phyloP scores from a whole-genome alignment of 1,284 basidiomycete species.

The Pascua guehoae region DNA sequence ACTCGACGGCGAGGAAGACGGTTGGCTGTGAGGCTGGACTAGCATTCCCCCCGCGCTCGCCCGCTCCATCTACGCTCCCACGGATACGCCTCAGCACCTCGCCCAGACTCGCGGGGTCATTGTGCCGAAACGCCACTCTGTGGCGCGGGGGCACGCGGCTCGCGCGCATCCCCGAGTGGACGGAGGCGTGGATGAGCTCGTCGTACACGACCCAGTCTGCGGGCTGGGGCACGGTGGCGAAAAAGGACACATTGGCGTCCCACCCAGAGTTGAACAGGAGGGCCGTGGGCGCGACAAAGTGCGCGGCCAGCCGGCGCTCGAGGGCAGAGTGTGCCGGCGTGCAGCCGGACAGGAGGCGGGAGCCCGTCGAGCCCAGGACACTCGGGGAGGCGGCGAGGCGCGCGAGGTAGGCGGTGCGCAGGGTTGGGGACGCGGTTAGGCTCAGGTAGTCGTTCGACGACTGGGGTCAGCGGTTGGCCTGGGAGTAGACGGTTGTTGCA shows the following conservation, averaged over 20 bases:
- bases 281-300: conserved; percentile 65
- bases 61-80: background rate
- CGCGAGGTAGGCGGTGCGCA: conserved; percentile 60
- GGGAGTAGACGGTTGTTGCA: no score
- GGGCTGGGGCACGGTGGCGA: conserved; percentile 73
- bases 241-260: conserved; percentile 89
- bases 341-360: conserved; percentile 80
- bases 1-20: conserved; percentile 70
- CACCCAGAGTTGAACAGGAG: conserved; percentile 93
- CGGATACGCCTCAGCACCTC: conserved; percentile 18
- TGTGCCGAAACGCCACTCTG: conserved; percentile 65
- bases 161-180: conserved; percentile 80
- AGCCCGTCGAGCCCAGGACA: conserved; percentile 85
- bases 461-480: conserved; percentile 12
- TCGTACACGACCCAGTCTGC: conserved; percentile 80
- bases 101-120: conserved; percentile 54
- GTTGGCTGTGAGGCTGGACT: conserved; percentile 14
- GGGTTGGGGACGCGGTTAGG: conserved; percentile 60
- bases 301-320: conserved; percentile 62
- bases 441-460: conserved; percentile 85
- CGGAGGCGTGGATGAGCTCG: conserved; percentile 84
- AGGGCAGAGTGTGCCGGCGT: conserved; percentile 63
- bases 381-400: conserved; percentile 57
- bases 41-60: background rate
- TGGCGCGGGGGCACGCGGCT: conserved; percentile 56